These are phyloP conservation scores for Dendrobium nobile DNA, from an alignment of 106 monocot species.

Conservation along the genomic window DNA sequence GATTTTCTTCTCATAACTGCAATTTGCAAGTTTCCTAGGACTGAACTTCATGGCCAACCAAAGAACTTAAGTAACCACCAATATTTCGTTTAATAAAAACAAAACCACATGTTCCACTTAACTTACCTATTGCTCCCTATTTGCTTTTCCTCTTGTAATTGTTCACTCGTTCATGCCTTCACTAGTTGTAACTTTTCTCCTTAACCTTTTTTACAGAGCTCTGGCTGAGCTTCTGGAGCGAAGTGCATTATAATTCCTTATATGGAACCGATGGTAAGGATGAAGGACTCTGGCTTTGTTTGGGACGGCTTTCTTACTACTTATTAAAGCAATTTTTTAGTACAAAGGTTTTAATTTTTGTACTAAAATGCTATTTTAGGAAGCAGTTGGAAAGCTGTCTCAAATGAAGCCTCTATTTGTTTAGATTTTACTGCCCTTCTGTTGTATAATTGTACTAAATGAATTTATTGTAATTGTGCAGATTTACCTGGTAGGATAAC, in stretches of 20 bases:
- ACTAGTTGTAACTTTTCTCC: background rate
- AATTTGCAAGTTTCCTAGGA: too few species aligned
- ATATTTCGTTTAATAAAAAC: too few species aligned
- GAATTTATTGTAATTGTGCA: constrained; percentile 16
- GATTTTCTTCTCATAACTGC: too few species aligned
- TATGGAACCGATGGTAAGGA: constrained; percentile 71
- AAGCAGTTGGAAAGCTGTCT: too few species aligned
- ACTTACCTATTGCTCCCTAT: too few species aligned
- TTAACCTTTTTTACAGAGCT: constrained; percentile 33
- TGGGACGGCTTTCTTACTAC: too few species aligned
- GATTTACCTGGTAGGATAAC: constrained; percentile 55
- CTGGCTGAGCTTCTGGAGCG: constrained; percentile 96
- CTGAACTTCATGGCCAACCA: too few species aligned
- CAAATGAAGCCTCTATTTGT: background rate
- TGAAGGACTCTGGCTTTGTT: background rate
- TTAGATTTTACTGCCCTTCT: background rate
- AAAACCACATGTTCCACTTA: too few species aligned
- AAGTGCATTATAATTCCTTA: constrained; percentile 94
- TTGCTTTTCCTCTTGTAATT: background rate
- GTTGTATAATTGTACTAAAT: background rate
- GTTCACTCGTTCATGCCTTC: background rate
- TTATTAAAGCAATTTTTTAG: too few species aligned
- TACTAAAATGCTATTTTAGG: too few species aligned
- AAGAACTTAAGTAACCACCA: too few species aligned
- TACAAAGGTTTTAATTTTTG: too few species aligned